Base-by-base conservation (phyloP, 208 protist species). In the Wallacemonas sp. region DNA sequence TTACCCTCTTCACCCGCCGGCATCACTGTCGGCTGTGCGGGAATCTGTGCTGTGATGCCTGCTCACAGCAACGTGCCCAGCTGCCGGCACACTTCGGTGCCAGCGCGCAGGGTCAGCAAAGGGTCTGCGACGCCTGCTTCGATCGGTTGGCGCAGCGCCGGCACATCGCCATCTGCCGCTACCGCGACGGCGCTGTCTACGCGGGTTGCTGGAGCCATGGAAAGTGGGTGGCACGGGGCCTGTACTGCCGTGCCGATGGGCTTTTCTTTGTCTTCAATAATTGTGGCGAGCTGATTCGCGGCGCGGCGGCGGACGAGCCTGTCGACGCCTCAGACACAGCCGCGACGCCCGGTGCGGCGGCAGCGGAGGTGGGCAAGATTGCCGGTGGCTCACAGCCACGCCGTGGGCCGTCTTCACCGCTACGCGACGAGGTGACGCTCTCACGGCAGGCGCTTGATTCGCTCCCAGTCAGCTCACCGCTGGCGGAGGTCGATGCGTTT, bases 1-100 rank as follows among this genome's bases (percentile, higher is more conserved):
- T 98, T 70, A 78, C 63, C 24, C 67, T 96, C 19, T 92, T 98
- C 46, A 71, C 83, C 1, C 83, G 90, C 13, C 85, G 89, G 4
- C 90, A 95, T 68, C 95, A 98, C 71, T 98, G 96, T 75, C 87
- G 96, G 24, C 62, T 96, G 22, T 98, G 96, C 71, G 96, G 96
- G 1, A 63, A 89, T 15, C 73, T 98, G 9, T 89, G 94, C 59
- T 98, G 95, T 66, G 84, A 91, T 53, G 58, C 70, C n/a, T 98
- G 95, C 79, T 78, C 88, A 12, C 73, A 83, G 60, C 66, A 73
- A 41, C 77, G 87, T 2, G 88, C 86, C 0, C 52, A 69, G 8
- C 66, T 97, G 59, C 89, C 90, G 3, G 8, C 57, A 2, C 86
- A 90, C 64, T 89, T 93, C 63, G 78, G 78, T 39, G 24, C 65